These are phyloP conservation scores for Zasmidium cellare DNA, from an alignment of 2,329 filamentous ascomycete species.

Conservation along the genomic window DNA sequence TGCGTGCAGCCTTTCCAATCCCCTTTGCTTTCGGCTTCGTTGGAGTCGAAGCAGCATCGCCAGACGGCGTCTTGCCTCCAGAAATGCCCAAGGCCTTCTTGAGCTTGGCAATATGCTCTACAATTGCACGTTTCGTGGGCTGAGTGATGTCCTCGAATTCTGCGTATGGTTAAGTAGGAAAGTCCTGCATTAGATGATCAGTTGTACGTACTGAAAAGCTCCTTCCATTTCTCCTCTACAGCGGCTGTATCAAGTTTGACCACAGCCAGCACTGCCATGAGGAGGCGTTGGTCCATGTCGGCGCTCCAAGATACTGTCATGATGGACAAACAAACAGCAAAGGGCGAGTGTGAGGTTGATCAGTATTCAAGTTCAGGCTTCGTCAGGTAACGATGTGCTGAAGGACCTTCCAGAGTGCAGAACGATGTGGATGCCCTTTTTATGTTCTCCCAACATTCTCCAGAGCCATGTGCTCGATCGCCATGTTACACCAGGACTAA, in stretches of 20 bases:
- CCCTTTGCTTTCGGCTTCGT: not conserved
- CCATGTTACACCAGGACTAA: too few relatives aligned
- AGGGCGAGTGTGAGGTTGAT: not conserved
- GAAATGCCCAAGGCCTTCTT: conserved; percentile 6
- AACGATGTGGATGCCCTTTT: too few relatives aligned
- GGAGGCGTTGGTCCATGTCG: conserved; percentile 7
- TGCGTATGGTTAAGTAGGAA: not conserved
- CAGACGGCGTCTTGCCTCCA: not conserved
- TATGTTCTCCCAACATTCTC: too few relatives aligned
- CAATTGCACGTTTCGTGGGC: conserved; percentile 5
- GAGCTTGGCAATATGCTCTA: conserved; percentile 6
- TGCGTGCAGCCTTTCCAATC: not conserved
- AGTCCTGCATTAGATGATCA: too few relatives aligned
- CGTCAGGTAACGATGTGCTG: too few relatives aligned
- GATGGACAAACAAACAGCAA: not conserved
- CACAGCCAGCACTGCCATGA: conserved; percentile 2
- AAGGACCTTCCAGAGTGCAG: too few relatives aligned
- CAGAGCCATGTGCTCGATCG: too few relatives aligned
- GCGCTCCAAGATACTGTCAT: conserved; percentile 10
- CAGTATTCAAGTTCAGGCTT: too few relatives aligned
- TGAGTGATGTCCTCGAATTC: not conserved
- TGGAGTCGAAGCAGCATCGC: not conserved
- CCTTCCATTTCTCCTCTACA: conserved; percentile 1
- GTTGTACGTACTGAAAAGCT: not conserved
- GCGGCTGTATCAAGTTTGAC: conserved; percentile 3